Conservation (phyloP, 192 early-diverging fungal genomes). For the Funneliformis mosseae region DNA sequence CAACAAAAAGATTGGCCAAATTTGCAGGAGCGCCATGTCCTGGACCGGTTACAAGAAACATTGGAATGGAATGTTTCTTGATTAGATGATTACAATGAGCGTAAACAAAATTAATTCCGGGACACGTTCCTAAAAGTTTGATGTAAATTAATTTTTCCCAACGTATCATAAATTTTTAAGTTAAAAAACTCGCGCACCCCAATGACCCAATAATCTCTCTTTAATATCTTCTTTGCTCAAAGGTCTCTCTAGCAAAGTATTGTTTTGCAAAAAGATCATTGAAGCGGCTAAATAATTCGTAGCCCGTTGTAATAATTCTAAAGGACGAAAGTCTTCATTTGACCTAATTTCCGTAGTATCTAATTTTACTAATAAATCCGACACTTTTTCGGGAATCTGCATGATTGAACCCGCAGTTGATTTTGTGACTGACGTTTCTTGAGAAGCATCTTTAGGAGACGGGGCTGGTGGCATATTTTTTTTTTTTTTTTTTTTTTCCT, state of each 20-base stretch:
- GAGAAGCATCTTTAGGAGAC: too few species aligned
- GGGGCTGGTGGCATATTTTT: too few species aligned
- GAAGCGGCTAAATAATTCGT: slow-evolving; percentile 49
- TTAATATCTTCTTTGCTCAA: slow-evolving; percentile 44
- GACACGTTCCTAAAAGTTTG: slow-evolving; percentile 40
- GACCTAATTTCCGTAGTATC: not conserved
- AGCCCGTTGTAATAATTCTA: slow-evolving; percentile 27
- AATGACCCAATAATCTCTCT: slow-evolving; percentile 46
- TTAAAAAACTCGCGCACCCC: slow-evolving; percentile 34
- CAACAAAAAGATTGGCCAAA: slow-evolving; percentile 47
- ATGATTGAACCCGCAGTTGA: not conserved
- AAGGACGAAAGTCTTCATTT: slow-evolving; percentile 17
- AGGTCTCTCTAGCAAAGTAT: slow-evolving; percentile 31
- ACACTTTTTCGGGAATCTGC: not conserved
- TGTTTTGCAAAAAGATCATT: slow-evolving; percentile 51
- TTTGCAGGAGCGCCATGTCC: slow-evolving; percentile 50
- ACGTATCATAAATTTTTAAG: not conserved
- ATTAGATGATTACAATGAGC: slow-evolving; percentile 48
- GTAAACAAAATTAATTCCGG: slow-evolving; percentile 47
- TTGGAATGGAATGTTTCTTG: slow-evolving; percentile 41
- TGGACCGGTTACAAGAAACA: slow-evolving; percentile 50
- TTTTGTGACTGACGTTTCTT: too few species aligned
- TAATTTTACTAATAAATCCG: not conserved
- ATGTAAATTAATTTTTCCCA: slow-evolving; percentile 7
- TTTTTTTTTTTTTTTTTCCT: too few species aligned